These are phyloP conservation scores for Boletus chippewaensis DNA, from an alignment of 1,284 basidiomycete species.

Conservation along the genomic window DNA sequence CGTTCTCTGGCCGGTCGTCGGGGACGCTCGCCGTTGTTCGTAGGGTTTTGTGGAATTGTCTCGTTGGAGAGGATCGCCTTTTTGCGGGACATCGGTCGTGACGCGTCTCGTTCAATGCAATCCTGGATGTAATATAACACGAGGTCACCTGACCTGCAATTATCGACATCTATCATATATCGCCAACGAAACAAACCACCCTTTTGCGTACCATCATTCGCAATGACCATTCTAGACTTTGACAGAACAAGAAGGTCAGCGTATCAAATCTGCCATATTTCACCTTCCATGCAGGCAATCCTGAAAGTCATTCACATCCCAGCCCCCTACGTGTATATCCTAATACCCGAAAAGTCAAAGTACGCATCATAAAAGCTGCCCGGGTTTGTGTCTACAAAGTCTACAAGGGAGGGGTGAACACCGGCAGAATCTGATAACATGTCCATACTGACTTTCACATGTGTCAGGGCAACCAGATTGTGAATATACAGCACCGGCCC, in stretches of 20 bases:
- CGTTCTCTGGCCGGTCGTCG: constrained; percentile 12
- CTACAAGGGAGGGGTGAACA: constrained; percentile 16
- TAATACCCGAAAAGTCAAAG: constrained; percentile 46
- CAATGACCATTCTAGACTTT: no score
- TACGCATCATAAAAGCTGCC: constrained; percentile 44
- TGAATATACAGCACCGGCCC: constrained; percentile 34
- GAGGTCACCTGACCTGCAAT: constrained; percentile 15
- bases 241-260: no score
- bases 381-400: constrained; percentile 34
- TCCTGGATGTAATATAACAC: not conserved
- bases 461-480: constrained; percentile 32
- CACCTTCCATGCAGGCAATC: constrained; percentile 1
- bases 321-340: constrained; percentile 35
- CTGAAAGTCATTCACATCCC: not conserved
- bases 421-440: not conserved
- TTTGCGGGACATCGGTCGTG: constrained; percentile 13
- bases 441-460: constrained; percentile 21
- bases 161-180: no score
- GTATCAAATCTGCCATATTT: constrained; percentile 14
- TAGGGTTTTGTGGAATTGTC: not conserved
- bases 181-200: no score
- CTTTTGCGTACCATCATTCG: no score
- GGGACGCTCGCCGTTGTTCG: constrained; percentile 1
- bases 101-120: not conserved
- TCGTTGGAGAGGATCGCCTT: not conserved